Evolutionary conservation across 805 yeast species (phyloP), one percentile per base, ranked within the genome.

Genomic region (Saccharomycopsis sp.): DNA sequence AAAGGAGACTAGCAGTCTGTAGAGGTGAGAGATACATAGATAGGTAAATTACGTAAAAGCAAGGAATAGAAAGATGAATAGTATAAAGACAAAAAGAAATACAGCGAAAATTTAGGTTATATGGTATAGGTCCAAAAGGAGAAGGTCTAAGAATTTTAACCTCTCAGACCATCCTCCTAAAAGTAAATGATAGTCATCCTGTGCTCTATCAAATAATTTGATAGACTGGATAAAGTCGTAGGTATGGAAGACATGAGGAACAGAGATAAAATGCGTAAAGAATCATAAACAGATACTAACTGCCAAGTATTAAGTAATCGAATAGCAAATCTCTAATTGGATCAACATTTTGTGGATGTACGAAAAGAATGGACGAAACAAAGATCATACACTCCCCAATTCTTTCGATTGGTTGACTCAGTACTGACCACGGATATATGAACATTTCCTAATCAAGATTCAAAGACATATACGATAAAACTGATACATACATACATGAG

Each of bases 331-430:
- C 38, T 12, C 38, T 29, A 12, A 29, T 7, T 29, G 38, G 12
- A 29, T 29, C 9, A 7, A 29, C 38, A 29, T 29, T 29, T 29
- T 29, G 38, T n/a, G n/a, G n/a, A n/a, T n/a, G n/a, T n/a, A n/a
- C n/a, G n/a, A n/a, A n/a, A n/a, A n/a, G n/a, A n/a, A n/a, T 29
- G 38, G 12, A 7, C 47, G 57, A 54, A 49, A 53, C 56, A 55
- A 54, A 63, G 58, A 42, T 63, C 56, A 50, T 64, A 55, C 47
- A 59, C 55, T 12, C 60, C 56, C 20, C 56, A 50, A 24, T 54
- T 52, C 7, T 53, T 56, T n/a, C n/a, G n/a, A n/a, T n/a, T n/a
- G n/a, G n/a, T n/a, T n/a, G n/a, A n/a, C n/a, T n/a, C n/a, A n/a
- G n/a, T n/a, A n/a, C n/a, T n/a, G n/a, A n/a, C 12, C 38, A 29